phyloP scores from a whole-genome alignment of 2,329 filamentous ascomycete genomes.

The Botrytis fragariae region DNA sequence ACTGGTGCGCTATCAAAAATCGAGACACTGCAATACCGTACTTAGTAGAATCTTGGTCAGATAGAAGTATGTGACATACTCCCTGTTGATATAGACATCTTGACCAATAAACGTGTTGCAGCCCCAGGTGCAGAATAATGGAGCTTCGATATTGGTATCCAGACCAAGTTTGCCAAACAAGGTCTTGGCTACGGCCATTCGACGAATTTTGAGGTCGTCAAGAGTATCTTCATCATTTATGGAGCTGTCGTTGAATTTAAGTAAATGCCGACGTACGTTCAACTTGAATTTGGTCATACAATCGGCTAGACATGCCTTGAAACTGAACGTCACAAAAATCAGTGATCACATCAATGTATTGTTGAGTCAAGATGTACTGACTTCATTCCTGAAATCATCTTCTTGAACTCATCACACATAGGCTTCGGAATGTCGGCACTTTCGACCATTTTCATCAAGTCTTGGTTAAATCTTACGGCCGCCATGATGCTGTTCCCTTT shows the following conservation, averaged over 20 bases:
- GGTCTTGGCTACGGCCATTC: constrained; percentile 24
- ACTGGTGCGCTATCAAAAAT: constrained; percentile 47
- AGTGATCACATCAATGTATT: neutral
- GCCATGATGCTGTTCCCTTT: constrained; percentile 14
- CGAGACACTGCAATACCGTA: constrained; percentile 24
- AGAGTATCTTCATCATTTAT: constrained; percentile 25
- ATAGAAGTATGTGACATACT: constrained; percentile 23
- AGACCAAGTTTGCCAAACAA: constrained; percentile 27
- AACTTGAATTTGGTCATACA: constrained; percentile 20
- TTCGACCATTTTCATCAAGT: constrained; percentile 39
- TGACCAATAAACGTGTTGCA: constrained; percentile 28
- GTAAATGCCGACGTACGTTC: constrained; percentile 21
- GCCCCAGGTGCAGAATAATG: constrained; percentile 30
- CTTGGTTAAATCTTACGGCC: constrained; percentile 6
- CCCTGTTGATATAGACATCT: constrained; percentile 28
- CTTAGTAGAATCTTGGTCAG: neutral
- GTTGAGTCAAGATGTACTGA: constrained; percentile 11
- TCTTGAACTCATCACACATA: constrained; percentile 28
- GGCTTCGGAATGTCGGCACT: constrained; percentile 26
- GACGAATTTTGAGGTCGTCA: constrained; percentile 23
- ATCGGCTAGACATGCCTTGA: constrained; percentile 13
- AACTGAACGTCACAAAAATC: constrained; percentile 10
- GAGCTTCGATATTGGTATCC: constrained; percentile 27
- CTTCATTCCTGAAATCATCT: constrained; percentile 33
- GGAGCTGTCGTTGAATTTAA: constrained; percentile 28